A percentile compares a stretch with the other conserved stretches of the same genome.
These are phyloP conservation scores for Hamamelis virginiana DNA, from an alignment of 164 flowering plant genomes.

Conservation along the genomic window DNA sequence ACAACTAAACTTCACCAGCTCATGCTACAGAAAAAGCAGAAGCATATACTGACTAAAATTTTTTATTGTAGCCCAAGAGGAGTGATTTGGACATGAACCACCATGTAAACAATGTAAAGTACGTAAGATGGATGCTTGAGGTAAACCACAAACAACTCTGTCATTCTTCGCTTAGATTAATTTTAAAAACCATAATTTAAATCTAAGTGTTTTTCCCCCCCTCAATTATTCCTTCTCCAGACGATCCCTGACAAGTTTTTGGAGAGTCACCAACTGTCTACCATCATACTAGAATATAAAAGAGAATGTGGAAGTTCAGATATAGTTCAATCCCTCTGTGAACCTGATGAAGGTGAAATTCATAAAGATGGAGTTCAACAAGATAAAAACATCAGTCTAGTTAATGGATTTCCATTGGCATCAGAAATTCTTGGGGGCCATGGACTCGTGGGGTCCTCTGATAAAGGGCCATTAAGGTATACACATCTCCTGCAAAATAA, in stretches of 20 bases:
- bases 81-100: slow-evolving; percentile 74
- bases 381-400: slow-evolving; percentile 5
- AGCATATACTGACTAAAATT: not conserved
- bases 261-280: slow-evolving; percentile 54
- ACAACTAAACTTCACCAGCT: too few species aligned
- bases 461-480: slow-evolving; percentile 32
- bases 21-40: not conserved
- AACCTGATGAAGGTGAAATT: slow-evolving; percentile 43
- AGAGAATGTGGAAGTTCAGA: slow-evolving; percentile 69
- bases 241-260: slow-evolving; percentile 49
- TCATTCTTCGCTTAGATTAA: not conserved
- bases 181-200: not conserved
- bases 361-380: slow-evolving; percentile 15
- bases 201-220: not conserved
- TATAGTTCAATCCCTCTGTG: slow-evolving; percentile 56
- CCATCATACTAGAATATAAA: slow-evolving; percentile 53
- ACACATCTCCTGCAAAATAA: slow-evolving; percentile 54
- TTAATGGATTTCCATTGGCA: slow-evolving; percentile 34
- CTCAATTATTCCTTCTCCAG: slow-evolving; percentile 28
- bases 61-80: slow-evolving; percentile 52
- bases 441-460: slow-evolving; percentile 31
- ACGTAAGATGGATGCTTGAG: slow-evolving; percentile 71
- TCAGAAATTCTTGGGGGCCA: slow-evolving; percentile 33
- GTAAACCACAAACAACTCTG: slow-evolving; percentile 22
- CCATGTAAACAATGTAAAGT: slow-evolving; percentile 73